phyloP scores from a whole-genome alignment of 306 rosid genomes.

The Pyrus communis region DNA sequence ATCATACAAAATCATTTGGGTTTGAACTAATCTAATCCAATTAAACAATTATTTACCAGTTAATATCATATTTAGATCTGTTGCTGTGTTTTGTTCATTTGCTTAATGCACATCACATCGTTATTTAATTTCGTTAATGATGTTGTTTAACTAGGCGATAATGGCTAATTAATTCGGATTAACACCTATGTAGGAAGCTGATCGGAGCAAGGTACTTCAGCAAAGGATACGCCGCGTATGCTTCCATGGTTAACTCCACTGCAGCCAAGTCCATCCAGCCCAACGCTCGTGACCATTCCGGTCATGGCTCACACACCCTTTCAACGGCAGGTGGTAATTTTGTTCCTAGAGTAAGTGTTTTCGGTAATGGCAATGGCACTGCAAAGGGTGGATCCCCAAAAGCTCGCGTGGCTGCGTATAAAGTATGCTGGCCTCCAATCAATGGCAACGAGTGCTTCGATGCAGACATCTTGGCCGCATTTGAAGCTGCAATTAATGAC shows the following conservation, averaged over 20 bases:
- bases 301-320: slow-evolving; percentile 86
- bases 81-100: neutral
- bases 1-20: no score
- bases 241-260: neutral
- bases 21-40: no score
- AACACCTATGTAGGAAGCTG: slow-evolving; percentile 42
- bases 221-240: slow-evolving; percentile 31
- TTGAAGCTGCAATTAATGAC: slow-evolving; percentile 62
- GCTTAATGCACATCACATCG: neutral
- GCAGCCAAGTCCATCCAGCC: neutral
- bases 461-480: slow-evolving; percentile 51
- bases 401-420: slow-evolving; percentile 71
- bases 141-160: neutral
- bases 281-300: slow-evolving; percentile 46
- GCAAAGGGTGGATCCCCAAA: slow-evolving; percentile 89
- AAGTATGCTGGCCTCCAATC: slow-evolving; percentile 56
- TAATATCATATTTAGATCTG: no score
- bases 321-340: slow-evolving; percentile 84
- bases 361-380: slow-evolving; percentile 61
- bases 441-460: slow-evolving; percentile 29
- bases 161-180: neutral
- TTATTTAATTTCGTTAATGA: neutral
- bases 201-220: slow-evolving; percentile 73
- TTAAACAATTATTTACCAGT: no score
- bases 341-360: slow-evolving; percentile 31